Conservation (phyloP, 164 flowering plant genomes). For the Platanus orientalis region DNA sequence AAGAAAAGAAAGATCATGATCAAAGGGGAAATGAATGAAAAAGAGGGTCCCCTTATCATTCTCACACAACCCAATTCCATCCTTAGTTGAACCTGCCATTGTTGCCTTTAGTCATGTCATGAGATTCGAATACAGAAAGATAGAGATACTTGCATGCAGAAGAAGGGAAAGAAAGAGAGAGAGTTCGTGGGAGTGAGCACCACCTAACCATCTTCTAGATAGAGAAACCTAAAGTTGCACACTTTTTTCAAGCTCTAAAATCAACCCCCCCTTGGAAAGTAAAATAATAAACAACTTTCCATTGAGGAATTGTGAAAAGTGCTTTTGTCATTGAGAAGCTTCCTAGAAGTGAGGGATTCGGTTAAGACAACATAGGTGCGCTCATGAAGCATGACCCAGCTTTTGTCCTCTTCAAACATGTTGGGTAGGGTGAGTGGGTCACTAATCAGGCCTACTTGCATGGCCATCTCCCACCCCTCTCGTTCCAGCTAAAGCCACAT, state of each 20-base stretch:
- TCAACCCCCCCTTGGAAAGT: slow-evolving; percentile 28
- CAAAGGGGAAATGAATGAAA: too few species aligned
- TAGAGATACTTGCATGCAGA: too few species aligned
- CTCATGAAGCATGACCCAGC: slow-evolving; percentile 30
- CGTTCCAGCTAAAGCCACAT: not conserved
- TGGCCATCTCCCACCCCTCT: not conserved
- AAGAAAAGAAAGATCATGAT: too few species aligned
- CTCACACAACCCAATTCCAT: too few species aligned
- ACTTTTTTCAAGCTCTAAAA: slow-evolving; percentile 25
- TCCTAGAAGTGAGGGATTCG: slow-evolving; percentile 59
- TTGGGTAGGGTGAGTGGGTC: slow-evolving; percentile 8
- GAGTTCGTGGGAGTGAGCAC: slow-evolving; percentile 9
- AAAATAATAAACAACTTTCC: slow-evolving; percentile 55
- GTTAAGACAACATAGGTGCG: slow-evolving; percentile 26
- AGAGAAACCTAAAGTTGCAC: slow-evolving; percentile 30
- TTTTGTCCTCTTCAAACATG: slow-evolving; percentile 23
- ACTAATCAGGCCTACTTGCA: not conserved
- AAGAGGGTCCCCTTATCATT: too few species aligned
- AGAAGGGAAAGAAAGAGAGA: slow-evolving; percentile 12
- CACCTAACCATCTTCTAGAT: slow-evolving; percentile 32
- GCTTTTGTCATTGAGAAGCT: slow-evolving; percentile 60
- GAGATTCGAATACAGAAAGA: too few species aligned
- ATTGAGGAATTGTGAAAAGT: slow-evolving; percentile 27
- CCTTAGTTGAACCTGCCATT: too few species aligned
- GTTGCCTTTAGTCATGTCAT: too few species aligned